A percentile compares a stretch with the other conserved stretches of the same genome.
phyloP scores from a whole-genome alignment of 73 alveolate genomes.

The Stentor coeruleus region DNA sequence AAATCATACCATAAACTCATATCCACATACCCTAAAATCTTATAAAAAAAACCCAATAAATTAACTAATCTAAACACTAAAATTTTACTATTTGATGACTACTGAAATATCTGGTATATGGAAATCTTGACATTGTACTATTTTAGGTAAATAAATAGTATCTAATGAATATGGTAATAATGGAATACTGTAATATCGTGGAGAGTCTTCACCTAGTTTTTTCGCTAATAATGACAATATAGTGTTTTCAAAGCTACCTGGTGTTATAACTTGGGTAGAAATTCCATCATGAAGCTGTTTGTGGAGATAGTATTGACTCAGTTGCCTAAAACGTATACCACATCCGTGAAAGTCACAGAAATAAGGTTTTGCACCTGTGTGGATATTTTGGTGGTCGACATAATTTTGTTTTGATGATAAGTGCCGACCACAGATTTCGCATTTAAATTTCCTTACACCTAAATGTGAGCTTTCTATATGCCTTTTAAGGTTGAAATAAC shows the following conservation, averaged over 20 bases:
- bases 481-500: not conserved
- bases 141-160: not conserved
- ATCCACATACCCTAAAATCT: no score
- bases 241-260: not conserved
- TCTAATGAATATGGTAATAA: slow-evolving; percentile 1
- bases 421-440: not conserved
- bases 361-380: not conserved
- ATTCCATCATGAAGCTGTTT: not conserved
- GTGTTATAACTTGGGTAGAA: not conserved
- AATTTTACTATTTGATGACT: no score
- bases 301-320: not conserved
- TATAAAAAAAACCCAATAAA: no score
- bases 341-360: not conserved
- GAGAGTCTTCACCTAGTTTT: not conserved
- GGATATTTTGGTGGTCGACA: not conserved
- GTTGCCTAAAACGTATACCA: not conserved
- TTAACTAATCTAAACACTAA: no score
- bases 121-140: not conserved
- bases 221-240: not conserved
- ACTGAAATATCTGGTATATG: no score
- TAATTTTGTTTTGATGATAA: slow-evolving; percentile 9
- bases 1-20: no score
- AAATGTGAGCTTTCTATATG: not conserved
- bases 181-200: not conserved
- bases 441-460: not conserved